Evolutionary conservation across 371 early-diverging fungal species (phyloP).

Genomic region (Basidiobolus meristosporus): DNA sequence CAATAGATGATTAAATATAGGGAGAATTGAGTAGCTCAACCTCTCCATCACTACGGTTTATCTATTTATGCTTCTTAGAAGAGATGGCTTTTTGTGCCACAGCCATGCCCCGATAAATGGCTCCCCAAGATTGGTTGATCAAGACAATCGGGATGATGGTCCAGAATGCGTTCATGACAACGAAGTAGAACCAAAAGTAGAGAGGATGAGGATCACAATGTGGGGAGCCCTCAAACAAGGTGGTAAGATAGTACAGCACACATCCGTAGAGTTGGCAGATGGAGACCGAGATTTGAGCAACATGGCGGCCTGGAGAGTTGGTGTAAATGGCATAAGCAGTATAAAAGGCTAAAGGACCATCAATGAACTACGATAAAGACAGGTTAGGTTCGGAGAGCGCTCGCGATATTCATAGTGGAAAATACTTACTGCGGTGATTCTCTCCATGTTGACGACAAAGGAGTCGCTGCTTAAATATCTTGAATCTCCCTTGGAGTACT

Average conservation of each 20-base stretch:
- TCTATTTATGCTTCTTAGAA: no score
- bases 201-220: slow-evolving; percentile 40
- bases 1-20: no score
- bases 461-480: slow-evolving; percentile 66
- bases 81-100: no score
- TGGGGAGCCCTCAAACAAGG: slow-evolving; percentile 31
- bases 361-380: slow-evolving; percentile 45
- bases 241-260: slow-evolving; percentile 48
- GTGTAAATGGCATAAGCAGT: slow-evolving; percentile 37
- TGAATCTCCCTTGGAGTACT: slow-evolving; percentile 76
- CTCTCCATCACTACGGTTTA: no score
- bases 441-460: slow-evolving; percentile 62
- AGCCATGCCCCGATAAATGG: no score
- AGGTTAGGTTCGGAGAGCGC: no score
- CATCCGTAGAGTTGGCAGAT: slow-evolving; percentile 60
- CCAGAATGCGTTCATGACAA: slow-evolving; percentile 48
- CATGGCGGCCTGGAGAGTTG: slow-evolving; percentile 35
- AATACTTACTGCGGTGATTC: slow-evolving; percentile 62
- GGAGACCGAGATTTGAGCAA: slow-evolving; percentile 45
- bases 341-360: slow-evolving; percentile 57
- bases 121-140: neutral
- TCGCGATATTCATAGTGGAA: no score
- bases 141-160: slow-evolving; percentile 29
- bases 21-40: no score
- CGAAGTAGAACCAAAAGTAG: slow-evolving; percentile 68